phyloP scores from a whole-genome alignment of 2,329 filamentous ascomycete species.

The Neophaeococcomyces aloes region DNA sequence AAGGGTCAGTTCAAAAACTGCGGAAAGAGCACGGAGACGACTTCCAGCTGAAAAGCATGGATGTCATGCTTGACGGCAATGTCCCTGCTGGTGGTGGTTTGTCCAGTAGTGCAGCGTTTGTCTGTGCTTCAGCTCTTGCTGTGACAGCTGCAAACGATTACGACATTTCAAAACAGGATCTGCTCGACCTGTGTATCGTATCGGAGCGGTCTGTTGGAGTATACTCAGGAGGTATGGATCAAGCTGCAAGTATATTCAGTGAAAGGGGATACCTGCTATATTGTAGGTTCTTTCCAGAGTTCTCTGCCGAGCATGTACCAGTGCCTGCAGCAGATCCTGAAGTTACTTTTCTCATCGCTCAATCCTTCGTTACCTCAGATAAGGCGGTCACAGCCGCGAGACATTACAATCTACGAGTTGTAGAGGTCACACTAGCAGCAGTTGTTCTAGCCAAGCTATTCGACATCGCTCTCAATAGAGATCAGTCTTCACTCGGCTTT shows the following conservation, averaged over 20 bases:
- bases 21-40: conserved; percentile 51
- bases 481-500: conserved; percentile 71
- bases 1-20: conserved; percentile 69
- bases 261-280: conserved; percentile 76
- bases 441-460: conserved; percentile 52
- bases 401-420: conserved; percentile 93
- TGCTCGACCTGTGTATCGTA: conserved; percentile 87
- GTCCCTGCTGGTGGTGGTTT: conserved; percentile 87
- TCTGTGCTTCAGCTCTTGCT: conserved; percentile 78
- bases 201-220: conserved; percentile 91
- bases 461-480: conserved; percentile 56
- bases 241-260: conserved; percentile 90
- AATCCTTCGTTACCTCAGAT: conserved; percentile 87
- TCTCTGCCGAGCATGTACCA: conserved; percentile 64
- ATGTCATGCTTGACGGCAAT: conserved; percentile 80
- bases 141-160: conserved; percentile 79
- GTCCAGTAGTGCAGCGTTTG: conserved; percentile 87
- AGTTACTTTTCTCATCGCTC: conserved; percentile 83
- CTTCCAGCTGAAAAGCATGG: conserved; percentile 66
- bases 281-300: conserved; percentile 73
- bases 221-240: conserved; percentile 97
- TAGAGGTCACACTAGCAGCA: conserved; percentile 86
- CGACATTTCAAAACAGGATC: conserved; percentile 75
- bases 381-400: conserved; percentile 89
- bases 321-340: conserved; percentile 75